Evolutionary conservation across 1,139 yeast species (phyloP).

Genomic region (Diutina ranongensis): DNA sequence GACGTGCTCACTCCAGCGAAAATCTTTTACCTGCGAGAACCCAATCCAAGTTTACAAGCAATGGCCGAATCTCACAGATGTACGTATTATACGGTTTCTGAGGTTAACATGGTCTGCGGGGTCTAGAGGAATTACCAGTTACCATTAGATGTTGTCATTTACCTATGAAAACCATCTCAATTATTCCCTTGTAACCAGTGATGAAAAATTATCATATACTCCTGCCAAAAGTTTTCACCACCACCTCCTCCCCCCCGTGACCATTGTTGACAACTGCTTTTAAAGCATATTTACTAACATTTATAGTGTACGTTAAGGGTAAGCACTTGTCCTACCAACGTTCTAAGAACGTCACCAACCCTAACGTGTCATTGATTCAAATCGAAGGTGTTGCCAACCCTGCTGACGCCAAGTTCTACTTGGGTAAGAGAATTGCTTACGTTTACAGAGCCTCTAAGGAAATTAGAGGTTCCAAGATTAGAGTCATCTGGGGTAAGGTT

Average conservation of each 20-base stretch:
- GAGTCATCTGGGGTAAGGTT: conserved; percentile 99
- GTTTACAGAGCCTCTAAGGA: conserved; percentile 98
- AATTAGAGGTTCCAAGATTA: conserved; percentile 96
- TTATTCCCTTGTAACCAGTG: not conserved
- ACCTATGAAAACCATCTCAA: not conserved
- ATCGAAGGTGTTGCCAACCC: conserved; percentile 90
- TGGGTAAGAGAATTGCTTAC: conserved; percentile 98
- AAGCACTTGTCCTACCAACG: conserved; percentile 99
- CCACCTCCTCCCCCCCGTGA: not conserved
- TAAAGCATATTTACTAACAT: conserved; percentile 37
- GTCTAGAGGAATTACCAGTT: too few species aligned
- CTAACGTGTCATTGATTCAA: conserved; percentile 93
- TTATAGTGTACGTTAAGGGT: conserved; percentile 98
- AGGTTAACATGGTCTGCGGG: not conserved
- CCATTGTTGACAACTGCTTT: not conserved
- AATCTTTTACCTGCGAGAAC: conserved; percentile 3
- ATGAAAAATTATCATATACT: not conserved
- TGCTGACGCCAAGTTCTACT: conserved; percentile 96
- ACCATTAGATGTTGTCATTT: not conserved
- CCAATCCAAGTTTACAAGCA: conserved; percentile 17
- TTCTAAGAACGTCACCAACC: conserved; percentile 97
- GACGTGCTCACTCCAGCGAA: not conserved
- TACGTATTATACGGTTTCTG: conserved; percentile 29
- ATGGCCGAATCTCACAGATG: conserved; percentile 98
- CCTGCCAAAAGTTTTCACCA: not conserved